Percentiles rank a stretch among this genome's conserved stretches.
These are phyloP conservation scores for Bacidia rubella DNA, from an alignment of 495 filamentous ascomycete genomes.

Conservation along the genomic window DNA sequence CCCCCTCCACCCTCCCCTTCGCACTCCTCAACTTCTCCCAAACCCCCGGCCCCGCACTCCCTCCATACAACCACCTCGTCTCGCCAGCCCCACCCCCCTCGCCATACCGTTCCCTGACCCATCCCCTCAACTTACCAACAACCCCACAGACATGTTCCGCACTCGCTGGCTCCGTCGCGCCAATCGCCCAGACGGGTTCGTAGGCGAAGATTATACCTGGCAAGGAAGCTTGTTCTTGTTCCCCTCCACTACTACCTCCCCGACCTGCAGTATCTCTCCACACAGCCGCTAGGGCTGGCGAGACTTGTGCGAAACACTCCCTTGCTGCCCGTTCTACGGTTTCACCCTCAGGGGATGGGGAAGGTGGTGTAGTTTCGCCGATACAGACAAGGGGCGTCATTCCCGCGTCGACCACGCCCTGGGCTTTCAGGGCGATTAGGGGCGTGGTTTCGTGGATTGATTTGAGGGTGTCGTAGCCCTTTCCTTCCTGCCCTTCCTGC, in stretches of 20 bases:
- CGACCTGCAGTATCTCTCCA: background rate
- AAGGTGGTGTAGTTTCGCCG: slow-evolving; percentile 38
- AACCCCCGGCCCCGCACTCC: slow-evolving; percentile 64
- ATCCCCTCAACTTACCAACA: slow-evolving; percentile 42
- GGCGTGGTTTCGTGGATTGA: slow-evolving; percentile 44
- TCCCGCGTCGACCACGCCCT: slow-evolving; percentile 48
- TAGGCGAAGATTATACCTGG: slow-evolving; percentile 80
- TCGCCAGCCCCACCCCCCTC: slow-evolving; percentile 35
- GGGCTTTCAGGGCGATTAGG: slow-evolving; percentile 49
- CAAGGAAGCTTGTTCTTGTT: slow-evolving; percentile 36
- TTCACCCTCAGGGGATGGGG: slow-evolving; percentile 10
- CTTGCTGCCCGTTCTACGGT: slow-evolving; percentile 43
- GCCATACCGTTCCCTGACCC: slow-evolving; percentile 24
- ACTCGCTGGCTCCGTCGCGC: slow-evolving; percentile 53
- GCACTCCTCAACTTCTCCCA: slow-evolving; percentile 38
- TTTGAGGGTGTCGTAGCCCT: slow-evolving; percentile 21
- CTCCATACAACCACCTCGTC: slow-evolving; percentile 63
- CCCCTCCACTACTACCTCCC: background rate
- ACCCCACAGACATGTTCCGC: slow-evolving; percentile 60
- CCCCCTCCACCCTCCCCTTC: background rate
- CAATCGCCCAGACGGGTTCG: slow-evolving; percentile 86
- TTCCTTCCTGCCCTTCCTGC: slow-evolving; percentile 70
- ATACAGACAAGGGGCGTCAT: slow-evolving; percentile 72
- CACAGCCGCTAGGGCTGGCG: slow-evolving; percentile 41
- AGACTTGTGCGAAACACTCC: slow-evolving; percentile 53